These are phyloP conservation scores for Porpolomopsis calyptriformis DNA, from an alignment of 768 basidiomycete species.

Conservation along the genomic window DNA sequence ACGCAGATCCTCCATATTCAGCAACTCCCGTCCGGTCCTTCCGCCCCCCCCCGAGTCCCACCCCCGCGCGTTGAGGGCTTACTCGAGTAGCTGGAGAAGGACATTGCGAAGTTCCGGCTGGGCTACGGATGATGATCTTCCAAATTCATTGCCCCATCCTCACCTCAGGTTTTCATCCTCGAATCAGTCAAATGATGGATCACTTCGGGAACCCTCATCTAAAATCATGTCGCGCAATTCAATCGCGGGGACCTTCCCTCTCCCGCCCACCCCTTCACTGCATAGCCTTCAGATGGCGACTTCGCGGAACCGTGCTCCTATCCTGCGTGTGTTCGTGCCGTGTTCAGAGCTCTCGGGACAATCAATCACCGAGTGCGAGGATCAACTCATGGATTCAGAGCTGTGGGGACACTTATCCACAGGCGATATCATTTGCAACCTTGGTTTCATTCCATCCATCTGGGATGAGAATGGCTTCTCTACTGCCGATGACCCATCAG, in stretches of 20 bases:
- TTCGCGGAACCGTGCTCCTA: slow-evolving; percentile 55
- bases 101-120: slow-evolving; percentile 16
- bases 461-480: slow-evolving; percentile 20
- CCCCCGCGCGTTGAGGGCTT: slow-evolving; percentile 36
- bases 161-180: slow-evolving; percentile 33
- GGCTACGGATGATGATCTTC: slow-evolving; percentile 31
- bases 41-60: slow-evolving; percentile 38
- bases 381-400: slow-evolving; percentile 54
- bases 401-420: slow-evolving; percentile 69
- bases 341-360: slow-evolving; percentile 42
- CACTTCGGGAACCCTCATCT: slow-evolving; percentile 23
- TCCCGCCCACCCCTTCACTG: slow-evolving; percentile 22
- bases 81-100: slow-evolving; percentile 42
- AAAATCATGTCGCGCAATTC: slow-evolving; percentile 8
- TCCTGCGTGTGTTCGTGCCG: slow-evolving; percentile 67
- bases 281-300: slow-evolving; percentile 58
- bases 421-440: slow-evolving; percentile 72
- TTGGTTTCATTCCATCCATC: slow-evolving; percentile 58
- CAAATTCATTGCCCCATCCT: slow-evolving; percentile 22
- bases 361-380: slow-evolving; percentile 47
- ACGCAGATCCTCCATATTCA: slow-evolving; percentile 30
- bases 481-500: slow-evolving; percentile 16
- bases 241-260: slow-evolving; percentile 2
- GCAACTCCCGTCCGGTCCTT: slow-evolving; percentile 10
- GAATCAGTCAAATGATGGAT: slow-evolving; percentile 39